phyloP scores from a whole-genome alignment of 225 moss, liverwort and hornwort genomes.

The Pseudoscleropodium purum region DNA sequence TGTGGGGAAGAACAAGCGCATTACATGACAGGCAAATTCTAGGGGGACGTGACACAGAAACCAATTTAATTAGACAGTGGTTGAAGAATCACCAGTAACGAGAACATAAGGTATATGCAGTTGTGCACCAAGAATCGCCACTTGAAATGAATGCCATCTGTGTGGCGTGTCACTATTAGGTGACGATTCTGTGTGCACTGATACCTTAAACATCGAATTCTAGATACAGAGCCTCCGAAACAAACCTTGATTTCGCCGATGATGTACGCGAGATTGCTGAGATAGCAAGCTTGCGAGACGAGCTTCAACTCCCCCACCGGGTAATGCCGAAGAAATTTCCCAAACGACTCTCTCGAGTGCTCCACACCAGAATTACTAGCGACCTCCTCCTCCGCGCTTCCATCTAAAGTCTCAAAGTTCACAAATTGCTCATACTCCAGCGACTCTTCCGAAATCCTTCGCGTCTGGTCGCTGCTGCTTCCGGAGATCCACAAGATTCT shows the following conservation, averaged over 20 bases:
- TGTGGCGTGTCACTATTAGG: background rate
- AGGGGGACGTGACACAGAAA: background rate
- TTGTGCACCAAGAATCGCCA: background rate
- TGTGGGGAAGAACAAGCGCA: background rate
- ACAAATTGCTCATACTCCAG: background rate
- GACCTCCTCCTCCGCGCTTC: background rate
- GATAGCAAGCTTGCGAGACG: slow-evolving; percentile 40
- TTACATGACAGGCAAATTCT: background rate
- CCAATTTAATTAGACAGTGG: background rate
- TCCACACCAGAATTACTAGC: background rate
- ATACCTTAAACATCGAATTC: background rate
- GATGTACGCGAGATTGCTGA: slow-evolving; percentile 40
- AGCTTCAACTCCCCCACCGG: slow-evolving; percentile 2
- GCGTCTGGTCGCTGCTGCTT: background rate
- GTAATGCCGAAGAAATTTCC: slow-evolving; percentile 22
- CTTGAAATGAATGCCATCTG: background rate
- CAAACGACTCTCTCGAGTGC: slow-evolving; percentile 21
- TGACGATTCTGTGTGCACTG: background rate
- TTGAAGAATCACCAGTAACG: background rate
- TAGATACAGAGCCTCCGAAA: background rate
- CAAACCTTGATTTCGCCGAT: slow-evolving; percentile 34
- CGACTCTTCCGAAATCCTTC: background rate
- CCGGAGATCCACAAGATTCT: background rate
- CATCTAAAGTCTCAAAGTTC: background rate
- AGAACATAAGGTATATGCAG: background rate